Evolutionary conservation across 2,329 filamentous ascomycete genomes (phyloP), one percentile per base, ranked within the genome.

Genomic region (Clonostachys sp.): DNA sequence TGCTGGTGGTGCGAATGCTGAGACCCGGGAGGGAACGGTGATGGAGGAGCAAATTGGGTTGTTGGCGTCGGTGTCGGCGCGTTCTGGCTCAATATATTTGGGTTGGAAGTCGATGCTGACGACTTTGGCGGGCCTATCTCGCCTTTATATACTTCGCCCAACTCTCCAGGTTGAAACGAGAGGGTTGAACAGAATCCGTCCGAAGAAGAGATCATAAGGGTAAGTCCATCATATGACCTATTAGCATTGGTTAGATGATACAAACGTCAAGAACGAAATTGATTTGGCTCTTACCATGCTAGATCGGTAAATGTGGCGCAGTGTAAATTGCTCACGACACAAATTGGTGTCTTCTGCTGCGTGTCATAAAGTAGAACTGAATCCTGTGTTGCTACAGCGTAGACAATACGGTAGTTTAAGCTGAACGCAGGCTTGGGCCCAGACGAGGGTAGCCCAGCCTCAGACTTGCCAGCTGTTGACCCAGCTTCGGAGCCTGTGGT

Each of bases 291-390:
- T 66, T 81, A 96, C 94, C 94, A 99, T 34, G 90, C 87, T 50
- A 99, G 72, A 63, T 99, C 94, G 1, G 94, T 99, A 61, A 99
- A 99, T 0, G 94, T 97, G 5, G 94, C 91, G 65, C 92, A 96
- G 66, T 99, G 94, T 54, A 99, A 71, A 61, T 99, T 99, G 78
- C 91, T 97, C 44, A 99, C 92, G 38, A 97, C 80, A 62, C 91
- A 96, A 35, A 99, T 74, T 4, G 94, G 94, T 8, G 90, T 95
- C 59, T 91, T 87, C 62, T 99, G 94, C 61, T 99, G 94, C 0
- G 94, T 99, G 66, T 99, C 94, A 61, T 99, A 99, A 18, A 99
- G 78, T 41, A 96, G 74, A 5, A 99, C 89, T 0, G 94, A 89
- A 67, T 99, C 94, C 62, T 97, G 92, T 0, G 94, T 99, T 8